These are phyloP conservation scores for Sugiyamaella xylanicola DNA, from an alignment of 1,139 yeast genomes.

Conservation along the genomic window DNA sequence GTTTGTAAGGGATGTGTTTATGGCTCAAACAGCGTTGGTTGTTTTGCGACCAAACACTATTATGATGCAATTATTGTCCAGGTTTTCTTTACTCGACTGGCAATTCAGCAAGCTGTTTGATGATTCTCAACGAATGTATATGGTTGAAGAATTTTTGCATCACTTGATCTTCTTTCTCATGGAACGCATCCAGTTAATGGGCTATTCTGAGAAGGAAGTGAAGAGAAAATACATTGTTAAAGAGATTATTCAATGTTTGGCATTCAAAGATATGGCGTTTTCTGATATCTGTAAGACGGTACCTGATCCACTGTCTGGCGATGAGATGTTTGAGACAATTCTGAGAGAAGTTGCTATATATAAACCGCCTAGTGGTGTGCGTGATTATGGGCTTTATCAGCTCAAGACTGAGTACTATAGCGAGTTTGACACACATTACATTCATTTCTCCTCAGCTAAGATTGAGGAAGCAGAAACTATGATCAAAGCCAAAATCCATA, in stretches of 20 bases:
- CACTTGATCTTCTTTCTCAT: slow-evolving; percentile 69
- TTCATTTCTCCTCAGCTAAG: slow-evolving; percentile 74
- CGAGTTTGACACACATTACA: slow-evolving; percentile 76
- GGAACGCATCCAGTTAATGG: slow-evolving; percentile 64
- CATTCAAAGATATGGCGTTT: slow-evolving; percentile 72
- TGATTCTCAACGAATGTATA: slow-evolving; percentile 49
- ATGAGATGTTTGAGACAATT: slow-evolving; percentile 71
- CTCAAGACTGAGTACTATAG: slow-evolving; percentile 60
- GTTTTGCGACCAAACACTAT: slow-evolving; percentile 60
- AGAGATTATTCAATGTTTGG: slow-evolving; percentile 77
- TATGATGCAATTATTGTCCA: slow-evolving; percentile 58
- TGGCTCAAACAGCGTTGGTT: slow-evolving; percentile 67
- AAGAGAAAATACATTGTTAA: slow-evolving; percentile 56
- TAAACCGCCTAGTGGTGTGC: slow-evolving; percentile 62
- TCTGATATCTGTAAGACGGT: slow-evolving; percentile 68
- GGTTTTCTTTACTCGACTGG: slow-evolving; percentile 42
- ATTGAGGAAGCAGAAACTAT: slow-evolving; percentile 72
- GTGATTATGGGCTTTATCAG: slow-evolving; percentile 69
- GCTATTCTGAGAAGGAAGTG: slow-evolving; percentile 54
- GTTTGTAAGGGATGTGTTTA: slow-evolving; percentile 70
- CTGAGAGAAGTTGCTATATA: slow-evolving; percentile 62
- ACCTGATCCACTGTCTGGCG: slow-evolving; percentile 71
- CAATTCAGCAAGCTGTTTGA: slow-evolving; percentile 47
- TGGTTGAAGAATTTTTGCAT: slow-evolving; percentile 79
- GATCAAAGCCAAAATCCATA: slow-evolving; percentile 51